Conservation (phyloP, 2,329 filamentous ascomycete genomes). For the Penicillium thymicola region DNA sequence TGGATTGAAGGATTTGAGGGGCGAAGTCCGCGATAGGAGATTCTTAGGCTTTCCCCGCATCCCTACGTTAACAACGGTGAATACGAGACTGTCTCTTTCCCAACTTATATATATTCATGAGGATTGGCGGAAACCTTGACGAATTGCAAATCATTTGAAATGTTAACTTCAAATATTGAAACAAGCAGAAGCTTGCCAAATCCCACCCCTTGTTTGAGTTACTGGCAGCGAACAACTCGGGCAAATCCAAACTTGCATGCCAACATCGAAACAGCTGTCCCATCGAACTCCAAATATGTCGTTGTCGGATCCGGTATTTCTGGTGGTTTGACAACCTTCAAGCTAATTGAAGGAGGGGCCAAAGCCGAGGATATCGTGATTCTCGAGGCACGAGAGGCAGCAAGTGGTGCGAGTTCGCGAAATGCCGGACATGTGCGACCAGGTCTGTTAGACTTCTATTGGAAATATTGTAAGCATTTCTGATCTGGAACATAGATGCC, state of each 20-base stretch:
- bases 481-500: constrained; percentile 31
- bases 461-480: neutral
- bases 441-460: constrained; percentile 8
- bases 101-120: neutral
- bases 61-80: neutral
- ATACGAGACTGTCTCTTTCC: neutral
- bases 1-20: neutral
- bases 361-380: constrained; percentile 18
- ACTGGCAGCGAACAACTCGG: constrained; percentile 29
- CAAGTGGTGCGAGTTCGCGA: constrained; percentile 23
- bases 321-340: constrained; percentile 18
- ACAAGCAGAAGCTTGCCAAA: constrained; percentile 24
- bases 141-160: neutral
- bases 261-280: constrained; percentile 5
- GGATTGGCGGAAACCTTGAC: neutral
- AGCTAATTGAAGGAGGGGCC: constrained; percentile 17
- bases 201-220: constrained; percentile 33
- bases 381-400: constrained; percentile 23
- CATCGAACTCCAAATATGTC: constrained; percentile 12
- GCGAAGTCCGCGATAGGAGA: neutral
- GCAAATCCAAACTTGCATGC: constrained; percentile 16
- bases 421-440: constrained; percentile 26
- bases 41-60: neutral
- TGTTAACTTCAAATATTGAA: neutral
- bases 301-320: constrained; percentile 22